These are phyloP conservation scores for Gaultheria prostrata DNA, from an alignment of 148 eudicot species.

Conservation along the genomic window DNA sequence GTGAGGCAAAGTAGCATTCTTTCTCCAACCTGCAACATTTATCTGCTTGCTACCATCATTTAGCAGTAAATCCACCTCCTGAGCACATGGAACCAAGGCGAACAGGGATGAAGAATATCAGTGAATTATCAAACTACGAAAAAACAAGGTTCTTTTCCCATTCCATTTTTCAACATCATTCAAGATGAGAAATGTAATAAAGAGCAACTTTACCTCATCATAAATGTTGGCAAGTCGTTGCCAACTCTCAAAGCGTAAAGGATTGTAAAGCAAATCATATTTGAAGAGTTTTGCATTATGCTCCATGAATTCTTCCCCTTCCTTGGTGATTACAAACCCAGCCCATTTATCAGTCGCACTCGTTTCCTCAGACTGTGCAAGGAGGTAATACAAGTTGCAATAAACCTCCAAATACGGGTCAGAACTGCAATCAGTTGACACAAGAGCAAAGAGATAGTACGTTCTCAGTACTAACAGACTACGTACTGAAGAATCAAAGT, in stretches of 20 bases:
- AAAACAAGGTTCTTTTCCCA: background rate
- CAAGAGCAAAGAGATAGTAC: constrained; percentile 11
- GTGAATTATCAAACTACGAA: background rate
- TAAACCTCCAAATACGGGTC: constrained; percentile 91
- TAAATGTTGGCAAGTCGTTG: constrained; percentile 86
- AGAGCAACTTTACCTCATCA: constrained; percentile 64
- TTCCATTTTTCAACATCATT: background rate
- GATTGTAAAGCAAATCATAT: constrained; percentile 88
- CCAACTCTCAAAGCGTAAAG: constrained; percentile 94
- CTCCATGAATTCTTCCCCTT: constrained; percentile 92
- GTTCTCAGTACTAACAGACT: background rate
- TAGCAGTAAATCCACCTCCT: constrained; percentile 95
- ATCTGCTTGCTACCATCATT: constrained; percentile 99
- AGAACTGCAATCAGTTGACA: constrained; percentile 52
- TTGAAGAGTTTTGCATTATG: constrained; percentile 87
- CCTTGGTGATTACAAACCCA: constrained; percentile 95
- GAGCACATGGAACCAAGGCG: constrained; percentile 27
- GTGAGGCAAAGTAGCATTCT: constrained; percentile 58
- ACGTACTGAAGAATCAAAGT: background rate
- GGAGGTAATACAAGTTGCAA: constrained; percentile 82
- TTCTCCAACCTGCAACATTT: constrained; percentile 86
- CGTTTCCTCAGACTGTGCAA: constrained; percentile 88
- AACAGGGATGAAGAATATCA: background rate
- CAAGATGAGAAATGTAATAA: background rate
- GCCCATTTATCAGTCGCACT: constrained; percentile 96